phyloP scores from a whole-genome alignment of 805 yeast genomes.

The Yamadazyma phyllophila region DNA sequence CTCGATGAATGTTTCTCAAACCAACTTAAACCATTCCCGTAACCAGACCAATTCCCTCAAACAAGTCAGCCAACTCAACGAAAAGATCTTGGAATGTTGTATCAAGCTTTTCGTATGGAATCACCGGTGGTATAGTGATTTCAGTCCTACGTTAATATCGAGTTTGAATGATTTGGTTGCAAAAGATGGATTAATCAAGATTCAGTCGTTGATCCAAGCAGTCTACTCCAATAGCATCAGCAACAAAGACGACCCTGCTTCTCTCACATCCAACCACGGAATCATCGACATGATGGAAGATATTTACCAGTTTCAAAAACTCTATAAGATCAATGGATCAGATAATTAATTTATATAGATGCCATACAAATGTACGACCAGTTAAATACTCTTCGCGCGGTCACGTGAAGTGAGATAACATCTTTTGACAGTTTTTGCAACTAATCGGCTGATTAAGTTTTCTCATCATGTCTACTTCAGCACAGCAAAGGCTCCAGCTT shows the following conservation, averaged over 20 bases:
- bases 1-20: slow-evolving; percentile 13
- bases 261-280: slow-evolving; percentile 34
- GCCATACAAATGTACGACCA: not conserved
- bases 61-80: slow-evolving; percentile 45
- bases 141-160: slow-evolving; percentile 66
- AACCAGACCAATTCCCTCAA: slow-evolving; percentile 27
- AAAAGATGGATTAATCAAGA: slow-evolving; percentile 76
- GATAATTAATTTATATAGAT: slow-evolving; percentile 27
- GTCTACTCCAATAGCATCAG: slow-evolving; percentile 46
- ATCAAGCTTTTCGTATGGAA: slow-evolving; percentile 94
- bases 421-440: slow-evolving; percentile 4
- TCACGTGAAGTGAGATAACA: slow-evolving; percentile 9
- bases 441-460: not conserved
- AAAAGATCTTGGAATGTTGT: slow-evolving; percentile 60
- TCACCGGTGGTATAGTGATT: slow-evolving; percentile 95
- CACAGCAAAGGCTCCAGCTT: slow-evolving; percentile 10
- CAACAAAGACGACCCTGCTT: slow-evolving; percentile 9
- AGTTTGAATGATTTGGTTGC: slow-evolving; percentile 60
- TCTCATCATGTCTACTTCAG: slow-evolving; percentile 1
- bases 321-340: slow-evolving; percentile 43
- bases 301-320: slow-evolving; percentile 46
- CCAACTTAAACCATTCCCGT: not conserved
- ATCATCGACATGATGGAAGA: slow-evolving; percentile 56
- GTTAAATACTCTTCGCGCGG: not conserved
- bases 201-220: slow-evolving; percentile 69